These are phyloP conservation scores for Rhodocollybia butyracea DNA, from an alignment of 768 basidiomycete species.

Conservation along the genomic window DNA sequence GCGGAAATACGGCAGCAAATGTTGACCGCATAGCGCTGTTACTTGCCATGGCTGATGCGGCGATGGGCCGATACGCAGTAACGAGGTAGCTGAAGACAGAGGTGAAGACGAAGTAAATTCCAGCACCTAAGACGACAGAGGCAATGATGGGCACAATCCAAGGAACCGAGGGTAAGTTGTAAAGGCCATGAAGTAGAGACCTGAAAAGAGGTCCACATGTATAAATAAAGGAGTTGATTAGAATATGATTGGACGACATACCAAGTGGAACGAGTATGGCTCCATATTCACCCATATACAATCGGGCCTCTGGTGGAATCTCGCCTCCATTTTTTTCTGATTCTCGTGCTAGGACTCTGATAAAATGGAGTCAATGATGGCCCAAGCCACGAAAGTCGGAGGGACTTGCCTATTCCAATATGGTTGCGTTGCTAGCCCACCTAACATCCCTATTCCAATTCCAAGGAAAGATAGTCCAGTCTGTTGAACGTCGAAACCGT, in stretches of 20 bases:
- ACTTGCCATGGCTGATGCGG: constrained; percentile 64
- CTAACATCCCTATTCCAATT: constrained; percentile 53
- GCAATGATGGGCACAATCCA: constrained; percentile 69
- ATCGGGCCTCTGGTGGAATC: constrained; percentile 63
- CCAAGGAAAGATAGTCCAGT: constrained; percentile 60
- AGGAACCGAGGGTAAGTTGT: constrained; percentile 45
- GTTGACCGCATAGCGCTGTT: constrained; percentile 61
- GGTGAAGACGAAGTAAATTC: constrained; percentile 67
- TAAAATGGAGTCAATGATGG: constrained; percentile 13
- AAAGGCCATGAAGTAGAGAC: constrained; percentile 50
- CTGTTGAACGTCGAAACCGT: constrained; percentile 46
- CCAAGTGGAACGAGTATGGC: constrained; percentile 61
- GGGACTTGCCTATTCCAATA: constrained; percentile 43
- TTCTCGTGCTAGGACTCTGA: constrained; percentile 35
- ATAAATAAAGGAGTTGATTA: constrained; percentile 48
- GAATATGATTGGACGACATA: constrained; percentile 29
- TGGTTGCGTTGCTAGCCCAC: constrained; percentile 51
- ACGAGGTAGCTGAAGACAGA: constrained; percentile 71
- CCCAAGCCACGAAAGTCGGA: neutral
- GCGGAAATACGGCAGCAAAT: constrained; percentile 63
- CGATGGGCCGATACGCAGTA: constrained; percentile 63
- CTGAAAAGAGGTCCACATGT: constrained; percentile 40
- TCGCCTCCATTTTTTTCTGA: constrained; percentile 35
- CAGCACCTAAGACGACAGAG: constrained; percentile 61
- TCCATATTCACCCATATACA: constrained; percentile 68